Evolutionary conservation across 306 rosid genomes (phyloP).

Genomic region (Casuarina cunninghamiana): DNA sequence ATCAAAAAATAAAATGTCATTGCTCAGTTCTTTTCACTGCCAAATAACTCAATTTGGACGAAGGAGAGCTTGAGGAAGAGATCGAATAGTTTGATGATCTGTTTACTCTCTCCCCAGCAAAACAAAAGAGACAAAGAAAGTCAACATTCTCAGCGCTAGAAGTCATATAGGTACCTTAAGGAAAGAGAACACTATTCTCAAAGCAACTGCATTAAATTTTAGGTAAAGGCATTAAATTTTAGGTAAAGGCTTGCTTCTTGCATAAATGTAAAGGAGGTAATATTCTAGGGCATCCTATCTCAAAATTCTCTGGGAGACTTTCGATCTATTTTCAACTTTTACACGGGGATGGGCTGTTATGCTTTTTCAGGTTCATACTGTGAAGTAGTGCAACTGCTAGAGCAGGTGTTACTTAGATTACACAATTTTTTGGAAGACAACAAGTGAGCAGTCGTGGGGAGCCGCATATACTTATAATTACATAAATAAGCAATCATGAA

Average conservation of each 20-base stretch:
- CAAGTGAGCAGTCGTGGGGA: not conserved
- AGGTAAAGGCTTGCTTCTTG: not conserved
- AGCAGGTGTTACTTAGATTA: not conserved
- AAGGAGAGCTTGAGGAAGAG: not conserved
- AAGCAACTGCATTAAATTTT: not conserved
- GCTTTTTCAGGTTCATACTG: not conserved
- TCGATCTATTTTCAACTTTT: not conserved
- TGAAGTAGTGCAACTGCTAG: not conserved
- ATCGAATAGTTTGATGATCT: not conserved
- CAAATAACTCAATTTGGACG: not conserved
- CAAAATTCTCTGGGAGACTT: not conserved
- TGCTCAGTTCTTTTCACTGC: not conserved
- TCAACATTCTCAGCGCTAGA: not conserved
- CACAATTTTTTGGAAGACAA: not conserved
- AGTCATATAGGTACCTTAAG: no score
- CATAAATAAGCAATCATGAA: not conserved
- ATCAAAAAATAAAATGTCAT: not conserved
- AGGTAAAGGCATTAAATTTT: not conserved
- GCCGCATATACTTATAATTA: not conserved
- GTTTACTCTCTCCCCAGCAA: not conserved
- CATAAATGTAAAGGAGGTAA: not conserved
- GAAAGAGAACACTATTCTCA: not conserved
- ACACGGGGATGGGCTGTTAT: not conserved
- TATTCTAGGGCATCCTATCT: not conserved
- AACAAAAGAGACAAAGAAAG: not conserved